Evolutionary conservation across 495 filamentous ascomycete genomes (phyloP), one percentile per base, ranked within the genome.

Genomic region (Tuber borchii): DNA sequence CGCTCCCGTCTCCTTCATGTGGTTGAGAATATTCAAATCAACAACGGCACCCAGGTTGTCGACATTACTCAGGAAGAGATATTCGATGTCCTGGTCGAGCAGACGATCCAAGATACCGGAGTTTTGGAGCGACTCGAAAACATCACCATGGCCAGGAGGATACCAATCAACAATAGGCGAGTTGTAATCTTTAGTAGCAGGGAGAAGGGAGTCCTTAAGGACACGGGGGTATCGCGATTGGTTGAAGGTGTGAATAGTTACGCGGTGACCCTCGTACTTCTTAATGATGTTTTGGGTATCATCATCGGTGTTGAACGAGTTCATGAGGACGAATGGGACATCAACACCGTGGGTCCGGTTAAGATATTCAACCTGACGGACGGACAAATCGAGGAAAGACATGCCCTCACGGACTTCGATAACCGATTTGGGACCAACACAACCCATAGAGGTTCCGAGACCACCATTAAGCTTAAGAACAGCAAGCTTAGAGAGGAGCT

Each of bases 381-480:
- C 95, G 12, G 95, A 98, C 83, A 99, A 90, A 86, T 99, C 95
- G 74, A 99, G 89, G 91, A 99, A 99, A 78, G 95, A 98, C 95
- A 98, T 98, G 89, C 96, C 96, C 84, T 99, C 95, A 85, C 95
- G 95, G 85, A 99, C 95, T 86, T 99, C 95, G 83, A 99, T 99
- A 80, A 99, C 95, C 39, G 95, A 99, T 87, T 99, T 99, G 84
- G 95, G 95, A 75, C 95, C 95, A 80, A 99, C 95, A 84, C 95
- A 99, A 83, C 95, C 95, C 95, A 99, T 99, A 69, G 95, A 99
- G 76, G 95, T 99, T 89, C 95, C 95, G 74, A 99, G 92, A 87
- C 95, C 95, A 87, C 95, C 95, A 84, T 99, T 99, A 83, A 99
- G 91, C 91, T 99, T 99, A 83, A 99, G 90, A 17, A 99, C 96